phyloP scores from a whole-genome alignment of 306 rosid genomes.

The Ceratonia siliqua region DNA sequence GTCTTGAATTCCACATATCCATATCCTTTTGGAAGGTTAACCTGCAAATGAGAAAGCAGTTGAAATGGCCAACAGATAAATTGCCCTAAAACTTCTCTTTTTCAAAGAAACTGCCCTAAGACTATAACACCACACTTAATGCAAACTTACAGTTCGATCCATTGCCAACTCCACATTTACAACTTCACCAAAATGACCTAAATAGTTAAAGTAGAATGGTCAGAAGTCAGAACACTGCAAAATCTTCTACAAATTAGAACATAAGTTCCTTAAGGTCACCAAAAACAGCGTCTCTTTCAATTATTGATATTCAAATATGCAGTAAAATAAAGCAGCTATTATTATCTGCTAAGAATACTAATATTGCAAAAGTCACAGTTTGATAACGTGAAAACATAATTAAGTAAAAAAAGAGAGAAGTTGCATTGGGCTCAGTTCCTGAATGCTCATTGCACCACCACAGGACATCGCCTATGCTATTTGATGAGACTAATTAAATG shows the following conservation, averaged over 20 bases:
- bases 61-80: conserved; percentile 9
- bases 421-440: background rate
- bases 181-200: conserved; percentile 92
- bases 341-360: background rate
- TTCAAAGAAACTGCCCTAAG: background rate
- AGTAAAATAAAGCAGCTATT: background rate
- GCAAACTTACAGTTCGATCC: conserved; percentile 79
- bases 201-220: conserved; percentile 7
- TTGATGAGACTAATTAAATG: background rate
- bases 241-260: background rate
- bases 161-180: conserved; percentile 90
- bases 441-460: background rate
- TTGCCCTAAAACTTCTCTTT: background rate
- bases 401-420: background rate
- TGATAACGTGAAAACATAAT: background rate
- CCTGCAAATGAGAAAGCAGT: conserved; percentile 46
- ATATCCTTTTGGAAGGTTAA: conserved; percentile 93
- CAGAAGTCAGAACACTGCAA: conserved; percentile 4
- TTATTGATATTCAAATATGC: background rate
- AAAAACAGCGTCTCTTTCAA: background rate
- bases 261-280: background rate
- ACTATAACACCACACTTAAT: conserved; percentile 10
- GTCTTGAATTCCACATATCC: conserved; percentile 94
- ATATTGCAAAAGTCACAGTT: conserved; percentile 2
- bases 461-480: conserved; percentile 1